Percentiles rank a stretch among this genome's conserved stretches.
These are phyloP conservation scores for Cyamopsis tetragonoloba DNA, from an alignment of 306 rosid species.

Conservation along the genomic window DNA sequence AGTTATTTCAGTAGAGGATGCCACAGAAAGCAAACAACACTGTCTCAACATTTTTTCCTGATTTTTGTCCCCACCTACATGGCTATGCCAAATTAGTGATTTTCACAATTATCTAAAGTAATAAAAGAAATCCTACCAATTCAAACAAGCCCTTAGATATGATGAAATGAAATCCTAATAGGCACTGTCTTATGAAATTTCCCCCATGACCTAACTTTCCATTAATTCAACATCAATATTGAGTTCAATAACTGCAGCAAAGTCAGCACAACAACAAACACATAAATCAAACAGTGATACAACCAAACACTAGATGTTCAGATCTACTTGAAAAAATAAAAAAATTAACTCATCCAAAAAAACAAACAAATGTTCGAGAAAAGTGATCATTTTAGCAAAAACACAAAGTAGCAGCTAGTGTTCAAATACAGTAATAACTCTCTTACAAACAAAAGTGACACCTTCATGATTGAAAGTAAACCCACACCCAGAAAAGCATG, in stretches of 20 bases:
- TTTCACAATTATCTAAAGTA: not conserved
- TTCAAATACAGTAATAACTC: not conserved
- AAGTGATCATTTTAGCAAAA: not conserved
- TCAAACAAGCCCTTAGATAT: not conserved
- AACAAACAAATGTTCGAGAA: not conserved
- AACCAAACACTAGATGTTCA: not conserved
- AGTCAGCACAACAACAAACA: not conserved
- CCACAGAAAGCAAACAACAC: conserved; percentile 3
- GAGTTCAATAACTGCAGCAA: not conserved
- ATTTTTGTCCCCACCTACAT: not conserved
- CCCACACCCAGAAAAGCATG: conserved; percentile 5
- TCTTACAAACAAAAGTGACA: not conserved
- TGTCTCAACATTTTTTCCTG: not conserved
- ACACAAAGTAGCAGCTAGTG: conserved; percentile 2
- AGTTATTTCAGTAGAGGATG: not conserved
- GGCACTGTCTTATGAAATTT: not conserved
- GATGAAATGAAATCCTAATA: not conserved
- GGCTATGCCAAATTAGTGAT: not conserved
- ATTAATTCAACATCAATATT: not conserved
- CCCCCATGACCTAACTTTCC: not conserved
- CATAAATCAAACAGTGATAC: not conserved
- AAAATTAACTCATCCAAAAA: no score
- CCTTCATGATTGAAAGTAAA: not conserved
- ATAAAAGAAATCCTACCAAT: not conserved
- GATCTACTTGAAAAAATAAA: not conserved